Percentiles rank a stretch among this genome's conserved stretches.
These are phyloP conservation scores for Trametes punicea DNA, from an alignment of 768 basidiomycete genomes.

Conservation along the genomic window DNA sequence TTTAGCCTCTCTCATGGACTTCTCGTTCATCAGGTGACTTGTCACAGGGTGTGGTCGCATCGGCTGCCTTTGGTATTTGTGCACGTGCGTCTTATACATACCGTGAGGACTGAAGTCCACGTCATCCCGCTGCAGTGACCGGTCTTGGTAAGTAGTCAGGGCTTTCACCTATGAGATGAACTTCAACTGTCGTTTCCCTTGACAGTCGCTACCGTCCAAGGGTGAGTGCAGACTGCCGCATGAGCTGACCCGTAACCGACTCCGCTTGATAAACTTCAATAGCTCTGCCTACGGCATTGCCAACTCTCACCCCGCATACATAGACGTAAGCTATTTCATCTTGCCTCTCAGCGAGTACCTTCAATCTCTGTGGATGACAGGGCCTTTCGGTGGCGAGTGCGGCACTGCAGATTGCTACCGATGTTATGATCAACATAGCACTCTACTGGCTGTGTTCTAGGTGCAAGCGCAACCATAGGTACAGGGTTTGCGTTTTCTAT, in stretches of 20 bases:
- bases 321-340: not conserved
- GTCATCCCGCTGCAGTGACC: not conserved
- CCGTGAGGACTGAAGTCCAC: not conserved
- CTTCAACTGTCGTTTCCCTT: not conserved
- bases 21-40: not conserved
- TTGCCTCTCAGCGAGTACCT: not conserved
- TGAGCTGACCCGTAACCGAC: not conserved
- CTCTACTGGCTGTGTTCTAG: constrained; percentile 13
- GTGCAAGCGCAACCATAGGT: constrained; percentile 1
- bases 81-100: not conserved
- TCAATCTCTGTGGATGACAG: not conserved
- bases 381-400: constrained; percentile 2
- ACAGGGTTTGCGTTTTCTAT: not conserved
- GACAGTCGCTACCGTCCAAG: constrained; percentile 1
- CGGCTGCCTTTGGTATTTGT: constrained; percentile 1
- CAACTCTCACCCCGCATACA: not conserved
- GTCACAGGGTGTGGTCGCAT: not conserved
- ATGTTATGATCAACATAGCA: constrained; percentile 5
- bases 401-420: constrained; percentile 2
- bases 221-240: not conserved
- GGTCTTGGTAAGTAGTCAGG: constrained; percentile 3
- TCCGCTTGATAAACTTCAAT: not conserved
- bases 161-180: not conserved
- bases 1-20: not conserved
- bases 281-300: not conserved